Evolutionary conservation across 2,329 filamentous ascomycete genomes (phyloP).

Genomic region (Sclerotinia borealis): DNA sequence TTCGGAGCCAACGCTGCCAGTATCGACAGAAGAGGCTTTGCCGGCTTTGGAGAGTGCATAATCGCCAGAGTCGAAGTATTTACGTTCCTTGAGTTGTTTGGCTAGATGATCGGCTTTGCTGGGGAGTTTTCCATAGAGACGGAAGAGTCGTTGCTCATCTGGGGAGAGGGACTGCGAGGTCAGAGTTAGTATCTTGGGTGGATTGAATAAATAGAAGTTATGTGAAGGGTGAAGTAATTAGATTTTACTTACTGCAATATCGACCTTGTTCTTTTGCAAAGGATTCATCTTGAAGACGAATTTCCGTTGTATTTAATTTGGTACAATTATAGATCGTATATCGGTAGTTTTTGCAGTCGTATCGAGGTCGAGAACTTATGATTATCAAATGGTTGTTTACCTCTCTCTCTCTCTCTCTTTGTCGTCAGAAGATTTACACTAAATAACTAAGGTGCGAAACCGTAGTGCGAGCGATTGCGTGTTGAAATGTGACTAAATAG

Average conservation of each 20-base stretch:
- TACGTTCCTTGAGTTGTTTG: slow-evolving; percentile 98
- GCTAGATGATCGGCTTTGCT: slow-evolving; percentile 94
- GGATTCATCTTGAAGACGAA: slow-evolving; percentile 67
- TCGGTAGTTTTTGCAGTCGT: background rate
- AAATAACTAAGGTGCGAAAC: background rate
- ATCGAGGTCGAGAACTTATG: background rate
- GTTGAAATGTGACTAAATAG: background rate
- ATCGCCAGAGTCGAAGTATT: slow-evolving; percentile 96
- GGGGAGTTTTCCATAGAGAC: slow-evolving; percentile 95
- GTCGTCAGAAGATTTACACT: background rate
- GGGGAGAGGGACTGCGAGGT: slow-evolving; percentile 70
- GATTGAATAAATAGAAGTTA: background rate
- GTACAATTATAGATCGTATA: background rate
- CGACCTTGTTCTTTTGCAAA: slow-evolving; percentile 97
- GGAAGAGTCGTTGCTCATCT: slow-evolving; percentile 94
- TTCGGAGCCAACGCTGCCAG: slow-evolving; percentile 88
- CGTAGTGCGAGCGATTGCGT: background rate
- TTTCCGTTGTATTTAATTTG: background rate
- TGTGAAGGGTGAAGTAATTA: background rate
- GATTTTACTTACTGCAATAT: slow-evolving; percentile 70
- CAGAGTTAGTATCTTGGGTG: background rate
- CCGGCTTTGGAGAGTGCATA: slow-evolving; percentile 96
- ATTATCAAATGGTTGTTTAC: background rate
- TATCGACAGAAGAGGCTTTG: slow-evolving; percentile 89
- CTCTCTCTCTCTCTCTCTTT: background rate